Conservation (phyloP, 495 filamentous ascomycete genomes). For the Lasiosphaeris hirsuta region DNA sequence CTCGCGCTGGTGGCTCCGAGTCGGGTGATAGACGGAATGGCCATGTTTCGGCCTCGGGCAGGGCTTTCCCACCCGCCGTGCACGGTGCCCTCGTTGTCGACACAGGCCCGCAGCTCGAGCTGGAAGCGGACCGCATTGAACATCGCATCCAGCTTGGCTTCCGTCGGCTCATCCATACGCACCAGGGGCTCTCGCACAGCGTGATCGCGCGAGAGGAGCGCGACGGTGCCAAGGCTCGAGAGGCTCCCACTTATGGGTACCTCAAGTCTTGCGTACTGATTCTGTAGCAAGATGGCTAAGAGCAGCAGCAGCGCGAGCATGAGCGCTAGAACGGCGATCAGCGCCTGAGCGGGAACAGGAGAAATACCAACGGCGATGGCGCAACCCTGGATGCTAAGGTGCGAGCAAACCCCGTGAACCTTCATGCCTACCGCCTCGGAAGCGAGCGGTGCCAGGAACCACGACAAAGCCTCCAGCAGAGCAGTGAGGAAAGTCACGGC, state of each 20-base stretch:
- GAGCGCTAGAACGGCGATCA: conserved; percentile 22
- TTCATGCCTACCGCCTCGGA: conserved; percentile 11
- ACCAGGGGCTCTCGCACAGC: conserved; percentile 21
- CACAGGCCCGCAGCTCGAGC: too few relatives aligned
- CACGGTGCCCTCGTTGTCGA: too few relatives aligned
- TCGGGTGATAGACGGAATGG: background rate
- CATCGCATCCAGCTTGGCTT: conserved; percentile 5
- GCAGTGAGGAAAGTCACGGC: conserved; percentile 4
- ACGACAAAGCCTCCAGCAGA: conserved; percentile 6
- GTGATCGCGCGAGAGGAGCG: conserved; percentile 21
- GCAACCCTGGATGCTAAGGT: conserved; percentile 10
- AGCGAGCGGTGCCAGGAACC: conserved; percentile 10
- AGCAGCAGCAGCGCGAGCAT: conserved; percentile 8
- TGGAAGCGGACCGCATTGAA: conserved; percentile 7
- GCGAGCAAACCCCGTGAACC: conserved; percentile 10
- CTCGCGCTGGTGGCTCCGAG: background rate
- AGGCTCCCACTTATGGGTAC: conserved; percentile 30
- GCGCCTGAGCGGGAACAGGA: conserved; percentile 19
- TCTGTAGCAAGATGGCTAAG: conserved; percentile 20
- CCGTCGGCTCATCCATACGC: conserved; percentile 8
- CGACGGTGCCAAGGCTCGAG: conserved; percentile 29
- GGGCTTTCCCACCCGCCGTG: too few relatives aligned
- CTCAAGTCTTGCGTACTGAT: conserved; percentile 31
- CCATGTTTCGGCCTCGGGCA: too few relatives aligned
- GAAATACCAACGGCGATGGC: conserved; percentile 9